Evolutionary conservation across 2,329 filamentous ascomycete genomes (phyloP), one percentile per base, ranked within the genome.

Genomic region (Hymenoscyphus infarciens): DNA sequence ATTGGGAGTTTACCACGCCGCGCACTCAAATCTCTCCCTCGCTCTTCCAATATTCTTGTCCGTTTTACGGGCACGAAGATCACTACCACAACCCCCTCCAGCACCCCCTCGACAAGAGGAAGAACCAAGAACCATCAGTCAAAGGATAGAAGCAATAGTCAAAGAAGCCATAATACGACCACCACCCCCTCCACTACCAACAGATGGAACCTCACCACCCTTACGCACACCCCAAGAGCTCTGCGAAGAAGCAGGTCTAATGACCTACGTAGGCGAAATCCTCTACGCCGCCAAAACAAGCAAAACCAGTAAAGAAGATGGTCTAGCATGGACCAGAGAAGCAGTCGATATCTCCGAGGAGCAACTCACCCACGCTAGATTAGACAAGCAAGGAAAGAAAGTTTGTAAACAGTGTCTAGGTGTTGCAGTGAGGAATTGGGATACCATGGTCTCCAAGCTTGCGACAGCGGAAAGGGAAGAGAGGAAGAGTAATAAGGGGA

Each of bases 201-300:
- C 84, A 0, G 87, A 90, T 57, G 93, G 93, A 60, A 84, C 89
- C 56, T 77, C 83, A 2, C 81, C 88, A 0, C 86, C 93, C 0
- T 77, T 82, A 62, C 88, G 91, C 56, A 84, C 83, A 61, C 73
- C 85, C 10, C 79, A 82, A 31, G 86, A 90, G 67, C 82, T 84
- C 42, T 97, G 93, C 75, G 89, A 95, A 68, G 93, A 97, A 75
- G 92, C 92, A 2, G 91, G 86, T 0, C 77, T 97, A 15, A 92
- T 92, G 81, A 83, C 92, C 27, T 95, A 97, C 75, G 94, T 98
- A 66, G 94, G 94, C 63, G 94, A 98, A 77, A 96, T 98, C 59
- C 82, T 98, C 35, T 97, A 90, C 75, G 85, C 91, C 4, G 82
- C 83, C n/a, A 77, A 79, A 3, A 64, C 73, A 3, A 75, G 74